A percentile compares a stretch with the other conserved stretches of the same genome.
phyloP scores from a whole-genome alignment of 768 basidiomycete species.

The Podaxis sp. region DNA sequence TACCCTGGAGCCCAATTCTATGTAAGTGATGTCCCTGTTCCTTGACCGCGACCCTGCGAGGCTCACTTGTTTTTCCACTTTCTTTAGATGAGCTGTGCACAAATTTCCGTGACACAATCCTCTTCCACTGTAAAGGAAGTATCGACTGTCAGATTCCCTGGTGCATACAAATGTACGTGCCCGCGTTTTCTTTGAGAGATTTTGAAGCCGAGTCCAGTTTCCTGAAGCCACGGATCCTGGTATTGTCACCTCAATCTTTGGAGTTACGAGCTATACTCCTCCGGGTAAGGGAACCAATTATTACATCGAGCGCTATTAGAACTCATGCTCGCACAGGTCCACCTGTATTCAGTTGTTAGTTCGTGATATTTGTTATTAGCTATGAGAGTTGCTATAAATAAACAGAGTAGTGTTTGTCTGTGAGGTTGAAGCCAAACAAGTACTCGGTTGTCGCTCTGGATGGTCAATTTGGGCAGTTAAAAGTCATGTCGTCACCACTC shows the following conservation, averaged over 20 bases:
- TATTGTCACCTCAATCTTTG: conserved; percentile 40
- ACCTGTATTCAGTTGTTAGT: conserved; percentile 30
- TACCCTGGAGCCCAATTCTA: conserved; percentile 63
- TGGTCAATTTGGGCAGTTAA: not conserved
- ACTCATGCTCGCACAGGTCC: conserved; percentile 23
- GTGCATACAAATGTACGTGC: conserved; percentile 38
- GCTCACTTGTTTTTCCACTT: not conserved
- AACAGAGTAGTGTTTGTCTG: not conserved
- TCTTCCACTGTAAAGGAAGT: conserved; percentile 32
- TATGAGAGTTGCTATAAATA: not conserved
- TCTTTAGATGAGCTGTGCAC: conserved; percentile 46
- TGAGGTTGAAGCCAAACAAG: not conserved
- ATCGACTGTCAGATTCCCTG: conserved; percentile 48
- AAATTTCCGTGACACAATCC: conserved; percentile 33
- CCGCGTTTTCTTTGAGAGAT: conserved; percentile 26
- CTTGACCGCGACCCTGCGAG: not conserved
- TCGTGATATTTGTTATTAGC: not conserved
- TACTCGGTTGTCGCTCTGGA: not conserved
- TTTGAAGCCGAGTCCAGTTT: conserved; percentile 25
- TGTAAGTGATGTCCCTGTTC: conserved; percentile 28
- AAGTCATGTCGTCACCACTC: conserved; percentile 25
- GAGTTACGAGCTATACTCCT: conserved; percentile 33
- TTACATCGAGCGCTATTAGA: not conserved
- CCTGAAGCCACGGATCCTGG: conserved; percentile 38
- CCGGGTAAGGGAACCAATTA: conserved; percentile 29